Conservation (phyloP, 75 land plant species). For the Isoetes taiwanensis region DNA sequence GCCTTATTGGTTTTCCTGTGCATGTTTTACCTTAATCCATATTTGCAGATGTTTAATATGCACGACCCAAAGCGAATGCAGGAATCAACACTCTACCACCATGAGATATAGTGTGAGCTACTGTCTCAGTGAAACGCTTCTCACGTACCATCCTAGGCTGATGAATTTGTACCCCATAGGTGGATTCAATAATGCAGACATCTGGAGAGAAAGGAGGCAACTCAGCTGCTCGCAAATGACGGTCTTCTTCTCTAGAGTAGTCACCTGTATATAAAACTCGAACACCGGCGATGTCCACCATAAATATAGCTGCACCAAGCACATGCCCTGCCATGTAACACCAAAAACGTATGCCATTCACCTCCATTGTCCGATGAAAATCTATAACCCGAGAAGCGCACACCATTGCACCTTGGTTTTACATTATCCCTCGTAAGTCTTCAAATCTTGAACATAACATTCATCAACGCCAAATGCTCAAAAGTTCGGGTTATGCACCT, state of each 20-base stretch:
- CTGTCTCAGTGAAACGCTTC: conserved; percentile 83
- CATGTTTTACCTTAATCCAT: no score
- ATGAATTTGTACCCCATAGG: conserved; percentile 92
- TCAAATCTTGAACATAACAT: background rate
- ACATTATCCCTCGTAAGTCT: no score
- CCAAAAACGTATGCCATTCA: conserved; percentile 96
- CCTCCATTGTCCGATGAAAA: conserved; percentile 90
- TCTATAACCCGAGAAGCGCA: conserved; percentile 63
- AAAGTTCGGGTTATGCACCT: conserved; percentile 31
- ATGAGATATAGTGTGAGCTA: conserved; percentile 59
- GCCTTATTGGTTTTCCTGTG: no score
- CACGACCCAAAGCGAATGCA: conserved; percentile 95
- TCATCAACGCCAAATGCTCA: background rate
- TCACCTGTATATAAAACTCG: conserved; percentile 95
- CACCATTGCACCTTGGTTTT: background rate
- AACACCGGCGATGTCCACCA: conserved; percentile 98
- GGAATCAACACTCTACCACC: conserved; percentile 96
- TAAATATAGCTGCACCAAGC: conserved; percentile 98
- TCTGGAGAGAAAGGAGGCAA: conserved; percentile 88
- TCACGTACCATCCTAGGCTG: conserved; percentile 74
- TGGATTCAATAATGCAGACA: conserved; percentile 95
- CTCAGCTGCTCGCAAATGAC: conserved; percentile 94
- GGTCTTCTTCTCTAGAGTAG: conserved; percentile 94
- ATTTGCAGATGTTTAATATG: no score
- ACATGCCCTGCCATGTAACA: conserved; percentile 99